Percentiles rank a stretch among this genome's conserved stretches.
Conservation (phyloP, 78 protist species). For the slime mould (Dictyostelium discoideum) region DNA sequence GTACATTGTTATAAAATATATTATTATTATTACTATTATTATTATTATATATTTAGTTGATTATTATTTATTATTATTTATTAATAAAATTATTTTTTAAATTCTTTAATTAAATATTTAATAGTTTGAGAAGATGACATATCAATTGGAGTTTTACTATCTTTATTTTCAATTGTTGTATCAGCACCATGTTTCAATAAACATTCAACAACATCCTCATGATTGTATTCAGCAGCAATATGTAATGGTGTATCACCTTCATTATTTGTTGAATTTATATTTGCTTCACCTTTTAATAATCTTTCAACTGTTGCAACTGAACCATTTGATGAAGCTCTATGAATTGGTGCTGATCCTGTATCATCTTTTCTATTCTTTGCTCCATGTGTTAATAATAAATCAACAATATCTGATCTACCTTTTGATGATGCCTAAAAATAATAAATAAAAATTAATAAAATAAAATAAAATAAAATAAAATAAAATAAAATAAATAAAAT, state of each 20-base stretch:
- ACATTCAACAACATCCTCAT: constrained; percentile 21
- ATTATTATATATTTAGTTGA: no score
- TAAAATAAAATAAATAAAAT: neutral
- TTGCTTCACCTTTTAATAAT: constrained; percentile 11
- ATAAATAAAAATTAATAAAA: neutral
- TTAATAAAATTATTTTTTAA: neutral
- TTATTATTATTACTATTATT: no score
- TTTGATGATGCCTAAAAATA: constrained; percentile 29
- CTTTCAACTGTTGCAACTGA: neutral
- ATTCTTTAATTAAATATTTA: constrained; percentile 46
- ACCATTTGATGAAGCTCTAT: constrained; percentile 55
- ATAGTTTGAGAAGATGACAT: constrained; percentile 10
- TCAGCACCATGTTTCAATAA: constrained; percentile 31
- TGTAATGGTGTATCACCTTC: constrained; percentile 61
- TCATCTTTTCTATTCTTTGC: constrained; percentile 51
- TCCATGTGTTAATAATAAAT: constrained; percentile 26
- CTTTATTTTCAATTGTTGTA: constrained; percentile 51
- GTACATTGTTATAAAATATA: no score
- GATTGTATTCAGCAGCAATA: constrained; percentile 32
- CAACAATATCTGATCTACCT: constrained; percentile 55
- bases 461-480: no score
- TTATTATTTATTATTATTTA: no score
- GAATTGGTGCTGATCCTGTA: constrained; percentile 52
- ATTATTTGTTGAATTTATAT: constrained; percentile 16
- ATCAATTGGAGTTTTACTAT: constrained; percentile 39